These are phyloP conservation scores for Aspergillus tamarii DNA, from an alignment of 2,329 filamentous ascomycete species.

Conservation along the genomic window DNA sequence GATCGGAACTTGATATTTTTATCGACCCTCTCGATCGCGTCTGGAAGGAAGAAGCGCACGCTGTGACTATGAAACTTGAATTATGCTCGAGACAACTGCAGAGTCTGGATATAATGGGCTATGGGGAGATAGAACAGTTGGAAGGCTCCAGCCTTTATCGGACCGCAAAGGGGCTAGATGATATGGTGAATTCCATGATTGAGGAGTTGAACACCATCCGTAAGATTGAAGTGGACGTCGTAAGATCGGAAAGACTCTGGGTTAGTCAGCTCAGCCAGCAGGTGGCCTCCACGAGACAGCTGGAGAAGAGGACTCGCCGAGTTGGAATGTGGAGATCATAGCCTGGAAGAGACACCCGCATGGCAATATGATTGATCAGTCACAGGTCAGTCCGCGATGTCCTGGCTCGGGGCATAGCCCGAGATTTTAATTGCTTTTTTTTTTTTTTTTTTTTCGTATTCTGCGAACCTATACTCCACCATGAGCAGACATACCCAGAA, in stretches of 20 bases:
- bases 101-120: conserved; percentile 39
- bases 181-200: conserved; percentile 38
- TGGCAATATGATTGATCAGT: background rate
- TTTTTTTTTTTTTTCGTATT: background rate
- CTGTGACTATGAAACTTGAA: conserved; percentile 38
- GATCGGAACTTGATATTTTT: conserved; percentile 28
- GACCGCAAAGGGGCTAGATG: conserved; percentile 31
- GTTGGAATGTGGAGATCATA: conserved; percentile 34
- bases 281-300: conserved; percentile 19
- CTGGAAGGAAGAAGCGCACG: conserved; percentile 40
- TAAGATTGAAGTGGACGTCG: conserved; percentile 39
- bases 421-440: background rate
- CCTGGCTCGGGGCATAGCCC: background rate
- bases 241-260: conserved; percentile 37
- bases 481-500: background rate
- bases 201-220: conserved; percentile 42
- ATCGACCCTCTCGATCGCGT: conserved; percentile 37
- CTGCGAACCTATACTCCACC: background rate
- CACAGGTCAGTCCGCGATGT: background rate
- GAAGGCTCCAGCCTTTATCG: conserved; percentile 37
- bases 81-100: conserved; percentile 39
- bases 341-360: conserved; percentile 6
- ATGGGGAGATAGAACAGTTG: conserved; percentile 27
- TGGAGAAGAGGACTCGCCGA: conserved; percentile 18
- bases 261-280: conserved; percentile 35